Conservation (phyloP, 2,329 filamentous ascomycete genomes). For the Fusarium equiseti region DNA sequence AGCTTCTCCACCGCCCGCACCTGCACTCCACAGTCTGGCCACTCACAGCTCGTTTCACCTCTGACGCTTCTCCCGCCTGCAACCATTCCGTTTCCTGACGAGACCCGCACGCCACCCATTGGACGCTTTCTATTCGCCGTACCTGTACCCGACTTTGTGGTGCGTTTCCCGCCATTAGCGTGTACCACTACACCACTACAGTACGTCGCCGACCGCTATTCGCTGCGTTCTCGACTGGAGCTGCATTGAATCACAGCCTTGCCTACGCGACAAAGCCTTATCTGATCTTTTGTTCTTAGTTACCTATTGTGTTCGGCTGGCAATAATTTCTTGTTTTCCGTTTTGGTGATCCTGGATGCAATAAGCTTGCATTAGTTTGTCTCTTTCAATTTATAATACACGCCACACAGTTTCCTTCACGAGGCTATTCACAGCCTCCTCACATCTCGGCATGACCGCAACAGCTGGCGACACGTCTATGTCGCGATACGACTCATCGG, state of each 20-base stretch:
- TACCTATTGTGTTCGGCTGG: neutral
- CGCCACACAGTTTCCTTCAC: conserved; percentile 4
- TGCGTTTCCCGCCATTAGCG: conserved; percentile 36
- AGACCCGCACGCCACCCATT: conserved; percentile 32
- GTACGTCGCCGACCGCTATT: conserved; percentile 32
- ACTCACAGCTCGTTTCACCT: conserved; percentile 44
- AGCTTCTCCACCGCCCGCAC: conserved; percentile 43
- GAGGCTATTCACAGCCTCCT: conserved; percentile 14
- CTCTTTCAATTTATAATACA: conserved; percentile 14
- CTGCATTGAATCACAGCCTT: conserved; percentile 42
- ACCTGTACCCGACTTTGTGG: conserved; percentile 36
- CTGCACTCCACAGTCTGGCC: conserved; percentile 41
- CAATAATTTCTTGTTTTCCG: conserved; percentile 4
- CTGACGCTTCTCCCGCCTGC: conserved; percentile 39
- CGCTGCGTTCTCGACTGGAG: conserved; percentile 28
- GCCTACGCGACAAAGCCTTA: conserved; percentile 34
- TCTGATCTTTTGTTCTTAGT: conserved; percentile 24
- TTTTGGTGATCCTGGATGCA: conserved; percentile 12
- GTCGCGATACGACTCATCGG: conserved; percentile 60
- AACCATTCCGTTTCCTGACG: conserved; percentile 41
- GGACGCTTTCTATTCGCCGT: conserved; percentile 37
- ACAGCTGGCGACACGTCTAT: conserved; percentile 52
- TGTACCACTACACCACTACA: conserved; percentile 36
- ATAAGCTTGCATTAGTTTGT: conserved; percentile 7
- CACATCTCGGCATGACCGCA: conserved; percentile 45